Base-by-base conservation (phyloP, 148 eudicot species). In the Cornus suecica region DNA sequence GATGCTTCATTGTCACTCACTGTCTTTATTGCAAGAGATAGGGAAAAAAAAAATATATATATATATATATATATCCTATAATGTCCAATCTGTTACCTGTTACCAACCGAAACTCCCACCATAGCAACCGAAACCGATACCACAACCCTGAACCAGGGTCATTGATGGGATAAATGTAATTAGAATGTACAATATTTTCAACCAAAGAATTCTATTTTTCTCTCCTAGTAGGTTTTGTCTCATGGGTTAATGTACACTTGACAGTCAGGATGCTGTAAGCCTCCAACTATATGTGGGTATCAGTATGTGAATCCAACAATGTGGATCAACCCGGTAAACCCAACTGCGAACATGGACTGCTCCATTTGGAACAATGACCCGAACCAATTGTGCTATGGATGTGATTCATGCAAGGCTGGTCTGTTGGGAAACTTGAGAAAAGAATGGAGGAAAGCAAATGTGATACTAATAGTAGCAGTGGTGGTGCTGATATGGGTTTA, bases 201-300 rank as follows among this genome's bases (percentile, higher is more conserved):
- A n/a, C n/a, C n/a, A n/a, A n/a, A n/a, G n/a, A n/a, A n/a, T n/a
- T n/a, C n/a, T n/a, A n/a, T n/a, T n/a, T n/a, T n/a, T n/a, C n/a
- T n/a, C n/a, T n/a, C n/a, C n/a, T n/a, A n/a, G n/a, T n/a, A n/a
- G n/a, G n/a, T 18, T 22, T 7, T 29, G 25, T 41, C 25, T 25
- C 51, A 22, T 69, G 9, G 41, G 7, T 69, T 5, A 37, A 37
- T 37, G 22, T 74, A 14, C 20, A 48, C 1, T 58, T 71, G 68
- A 31, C 84, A 88, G 91, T 88, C 89, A 42, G 97, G 97, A 72
- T 92, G 97, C 32, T 92, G 97, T 73, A 92, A 92, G 82, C 97
- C 97, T 22, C 97, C 97, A 77, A 83, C 84, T 31, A 78, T 77
- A 22, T 92, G 97, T 70, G 94, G 90, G 26, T 90, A 79, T 79